Evolutionary conservation across 2,329 filamentous ascomycete species (phyloP).

Genomic region (Grosmannia clavigera): DNA sequence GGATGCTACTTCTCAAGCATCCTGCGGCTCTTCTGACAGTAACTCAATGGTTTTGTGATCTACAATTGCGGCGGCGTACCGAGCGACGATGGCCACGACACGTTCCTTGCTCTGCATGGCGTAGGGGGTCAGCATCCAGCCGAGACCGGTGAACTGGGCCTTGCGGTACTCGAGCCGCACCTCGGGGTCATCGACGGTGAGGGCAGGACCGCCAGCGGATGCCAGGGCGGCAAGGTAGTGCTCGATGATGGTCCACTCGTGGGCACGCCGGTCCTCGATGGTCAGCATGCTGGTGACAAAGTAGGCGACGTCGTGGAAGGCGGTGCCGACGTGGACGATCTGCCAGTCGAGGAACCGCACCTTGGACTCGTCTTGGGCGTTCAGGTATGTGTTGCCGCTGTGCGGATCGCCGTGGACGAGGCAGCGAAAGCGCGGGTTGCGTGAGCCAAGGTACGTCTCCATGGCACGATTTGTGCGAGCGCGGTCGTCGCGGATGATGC

Average conservation of each 20-base stretch:
- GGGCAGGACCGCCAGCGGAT: neutral
- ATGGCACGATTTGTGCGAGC: constrained; percentile 12
- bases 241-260: constrained; percentile 21
- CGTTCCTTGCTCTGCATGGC: constrained; percentile 22
- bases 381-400: constrained; percentile 22
- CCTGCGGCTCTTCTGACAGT: neutral
- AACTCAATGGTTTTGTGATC: constrained; percentile 18
- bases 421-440: constrained; percentile 21
- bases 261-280: constrained; percentile 19
- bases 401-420: constrained; percentile 24
- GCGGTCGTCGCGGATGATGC: constrained; percentile 3
- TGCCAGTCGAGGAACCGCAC: constrained; percentile 26
- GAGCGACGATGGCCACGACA: constrained; percentile 20
- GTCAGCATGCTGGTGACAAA: constrained; percentile 20
- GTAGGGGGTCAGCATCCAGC: constrained; percentile 22
- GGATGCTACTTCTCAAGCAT: no score
- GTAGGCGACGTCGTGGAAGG: constrained; percentile 25
- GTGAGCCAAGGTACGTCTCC: constrained; percentile 19
- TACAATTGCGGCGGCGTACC: constrained; percentile 20
- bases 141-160: constrained; percentile 20
- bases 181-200: constrained; percentile 4
- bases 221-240: constrained; percentile 18
- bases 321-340: constrained; percentile 21
- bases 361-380: constrained; percentile 10
- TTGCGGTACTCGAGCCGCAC: constrained; percentile 19